These are phyloP conservation scores for Hysterium pulicare DNA, from an alignment of 2,329 filamentous ascomycete genomes.

Conservation along the genomic window DNA sequence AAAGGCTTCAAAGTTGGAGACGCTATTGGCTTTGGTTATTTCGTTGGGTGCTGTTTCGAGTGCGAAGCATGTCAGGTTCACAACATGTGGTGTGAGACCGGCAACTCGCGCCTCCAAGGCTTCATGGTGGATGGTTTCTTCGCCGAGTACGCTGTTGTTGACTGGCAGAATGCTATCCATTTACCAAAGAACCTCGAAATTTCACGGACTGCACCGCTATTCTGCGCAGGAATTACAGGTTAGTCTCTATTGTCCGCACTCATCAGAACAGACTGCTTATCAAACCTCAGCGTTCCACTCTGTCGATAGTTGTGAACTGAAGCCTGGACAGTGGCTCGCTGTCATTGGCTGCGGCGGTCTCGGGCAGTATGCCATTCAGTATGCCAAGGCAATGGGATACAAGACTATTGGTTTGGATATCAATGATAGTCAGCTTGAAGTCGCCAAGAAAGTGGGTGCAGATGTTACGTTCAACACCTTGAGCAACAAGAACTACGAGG, in stretches of 20 bases:
- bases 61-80: slow-evolving; percentile 48
- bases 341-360: slow-evolving; percentile 46
- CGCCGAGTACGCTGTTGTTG: slow-evolving; percentile 46
- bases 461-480: slow-evolving; percentile 45
- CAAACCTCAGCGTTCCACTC: slow-evolving; percentile 15
- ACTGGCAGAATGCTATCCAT: slow-evolving; percentile 44
- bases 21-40: slow-evolving; percentile 46
- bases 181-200: slow-evolving; percentile 38
- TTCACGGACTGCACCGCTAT: slow-evolving; percentile 41
- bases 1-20: slow-evolving; percentile 45
- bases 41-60: slow-evolving; percentile 45
- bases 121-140: slow-evolving; percentile 47
- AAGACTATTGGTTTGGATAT: slow-evolving; percentile 45
- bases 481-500: slow-evolving; percentile 35
- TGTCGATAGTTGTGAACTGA: slow-evolving; percentile 30
- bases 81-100: slow-evolving; percentile 40
- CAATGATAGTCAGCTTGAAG: slow-evolving; percentile 41
- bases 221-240: slow-evolving; percentile 51
- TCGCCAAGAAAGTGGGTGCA: slow-evolving; percentile 40
- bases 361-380: slow-evolving; percentile 47
- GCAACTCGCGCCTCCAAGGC: slow-evolving; percentile 42
- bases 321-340: slow-evolving; percentile 39
- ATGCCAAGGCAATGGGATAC: slow-evolving; percentile 40
- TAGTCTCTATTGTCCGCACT: slow-evolving; percentile 5
- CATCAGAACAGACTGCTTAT: no score